Base-by-base conservation (phyloP, 2,329 filamentous ascomycete species). In the Fusarium incarnatum region DNA sequence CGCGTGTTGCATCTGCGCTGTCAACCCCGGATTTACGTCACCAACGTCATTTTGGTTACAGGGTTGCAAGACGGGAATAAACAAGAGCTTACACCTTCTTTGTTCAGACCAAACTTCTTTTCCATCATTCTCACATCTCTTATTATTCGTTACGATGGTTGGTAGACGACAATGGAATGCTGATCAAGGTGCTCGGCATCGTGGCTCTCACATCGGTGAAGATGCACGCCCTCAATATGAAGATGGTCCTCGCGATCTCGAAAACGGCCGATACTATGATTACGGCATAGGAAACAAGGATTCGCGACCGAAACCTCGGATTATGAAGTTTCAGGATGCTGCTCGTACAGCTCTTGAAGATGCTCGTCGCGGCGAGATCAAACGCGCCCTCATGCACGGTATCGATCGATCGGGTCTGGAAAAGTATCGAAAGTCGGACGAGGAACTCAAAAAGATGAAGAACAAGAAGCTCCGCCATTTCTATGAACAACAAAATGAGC, bases 311-410 rank as follows among this genome's bases (percentile, higher is more conserved):
- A 70, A 28, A 16, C 74, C 74, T 0, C 72, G 72, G 6, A 68
- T 74, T 20, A 49, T 70, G 15, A 86, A 92, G 67, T 79, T 78
- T 56, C 75, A 70, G 18, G 77, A 79, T n/a, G 74, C 71, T 8
- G 77, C 75, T 4, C 63, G 67, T 4, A 77, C 75, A 8, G 77
- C 75, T 6, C 67, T 77, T 18, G 77, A 78, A 8, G 77, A 79
- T 18, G 71, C 73, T 10, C 73, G 77, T 2, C 73, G 77, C 11
- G 73, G 71, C 2, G 76, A 77, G 61, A 77, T 79, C 34, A 79
- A 79, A 41, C 62, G 58, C 4, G 73, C 76, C 7, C 73, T 79
- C 1, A 62, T 79, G 5, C 70, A 76, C 27, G 75, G 75, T 40
- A 77, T 79, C 60, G 74, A 79, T 63, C 62, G 70, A 10, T 47